These are phyloP conservation scores for Cenococcum geophilum DNA, from an alignment of 495 filamentous ascomycete genomes.

Conservation along the genomic window DNA sequence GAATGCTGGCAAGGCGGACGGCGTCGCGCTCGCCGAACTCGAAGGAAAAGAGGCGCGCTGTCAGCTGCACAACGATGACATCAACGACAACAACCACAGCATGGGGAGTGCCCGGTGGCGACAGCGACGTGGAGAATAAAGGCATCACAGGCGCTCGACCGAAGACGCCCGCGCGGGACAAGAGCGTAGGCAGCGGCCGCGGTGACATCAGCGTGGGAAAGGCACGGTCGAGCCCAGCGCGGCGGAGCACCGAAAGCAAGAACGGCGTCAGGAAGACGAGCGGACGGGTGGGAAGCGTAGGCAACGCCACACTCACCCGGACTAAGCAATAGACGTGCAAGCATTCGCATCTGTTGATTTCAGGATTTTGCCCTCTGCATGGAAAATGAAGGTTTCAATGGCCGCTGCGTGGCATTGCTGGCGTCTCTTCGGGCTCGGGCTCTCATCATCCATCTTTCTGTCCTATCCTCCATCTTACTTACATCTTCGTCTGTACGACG, in stretches of 20 bases:
- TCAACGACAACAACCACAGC: slow-evolving; percentile 44
- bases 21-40: slow-evolving; percentile 40
- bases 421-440: background rate
- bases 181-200: slow-evolving; percentile 53
- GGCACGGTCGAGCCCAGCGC: slow-evolving; percentile 59
- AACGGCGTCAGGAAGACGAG: slow-evolving; percentile 83
- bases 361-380: background rate
- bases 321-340: slow-evolving; percentile 9
- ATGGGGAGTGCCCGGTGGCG: slow-evolving; percentile 29
- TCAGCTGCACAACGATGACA: slow-evolving; percentile 56
- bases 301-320: slow-evolving; percentile 31
- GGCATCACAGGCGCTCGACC: slow-evolving; percentile 44
- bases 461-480: background rate
- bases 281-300: slow-evolving; percentile 80
- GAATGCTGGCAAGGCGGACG: slow-evolving; percentile 57
- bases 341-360: background rate
- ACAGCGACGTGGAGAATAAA: slow-evolving; percentile 37
- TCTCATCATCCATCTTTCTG: background rate
- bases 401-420: slow-evolving; percentile 3
- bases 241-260: slow-evolving; percentile 52
- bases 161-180: slow-evolving; percentile 60
- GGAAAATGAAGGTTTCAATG: background rate
- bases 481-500: no score
- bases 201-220: slow-evolving; percentile 66
- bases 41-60: slow-evolving; percentile 46